phyloP scores from a whole-genome alignment of 192 early-diverging fungal species.

The Jimgerdemannia lactiflua region DNA sequence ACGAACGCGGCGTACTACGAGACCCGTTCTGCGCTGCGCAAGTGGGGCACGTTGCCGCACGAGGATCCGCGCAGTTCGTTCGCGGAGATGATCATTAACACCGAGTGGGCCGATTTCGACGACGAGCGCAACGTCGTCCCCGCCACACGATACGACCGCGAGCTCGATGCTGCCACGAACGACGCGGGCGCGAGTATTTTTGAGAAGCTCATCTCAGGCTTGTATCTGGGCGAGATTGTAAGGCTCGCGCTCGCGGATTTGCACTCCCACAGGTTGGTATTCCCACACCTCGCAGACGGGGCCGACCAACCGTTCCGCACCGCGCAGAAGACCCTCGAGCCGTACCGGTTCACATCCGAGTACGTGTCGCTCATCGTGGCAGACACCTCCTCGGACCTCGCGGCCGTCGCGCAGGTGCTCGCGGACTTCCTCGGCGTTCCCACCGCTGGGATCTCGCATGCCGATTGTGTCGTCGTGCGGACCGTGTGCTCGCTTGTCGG shows the following conservation, averaged over 20 bases:
- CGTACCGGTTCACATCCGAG: neutral
- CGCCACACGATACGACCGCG: slow-evolving; percentile 70
- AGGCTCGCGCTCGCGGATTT: slow-evolving; percentile 72
- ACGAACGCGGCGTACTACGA: slow-evolving; percentile 57
- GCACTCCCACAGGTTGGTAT: slow-evolving; percentile 64
- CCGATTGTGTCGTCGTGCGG: slow-evolving; percentile 70
- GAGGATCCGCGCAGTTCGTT: neutral
- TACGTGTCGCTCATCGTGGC: slow-evolving; percentile 56
- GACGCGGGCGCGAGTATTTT: slow-evolving; percentile 8
- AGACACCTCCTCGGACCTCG: slow-evolving; percentile 60
- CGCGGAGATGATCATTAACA: slow-evolving; percentile 80
- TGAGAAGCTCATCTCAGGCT: slow-evolving; percentile 86
- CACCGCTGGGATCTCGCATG: slow-evolving; percentile 45
- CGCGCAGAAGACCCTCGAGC: slow-evolving; percentile 22
- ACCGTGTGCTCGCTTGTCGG: slow-evolving; percentile 75
- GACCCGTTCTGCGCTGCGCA: neutral
- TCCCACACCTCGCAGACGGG: slow-evolving; percentile 39
- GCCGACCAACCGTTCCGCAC: slow-evolving; percentile 58
- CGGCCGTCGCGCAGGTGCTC: slow-evolving; percentile 55
- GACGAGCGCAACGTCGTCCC: slow-evolving; percentile 63
- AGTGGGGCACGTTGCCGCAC: neutral
- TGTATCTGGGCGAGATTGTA: slow-evolving; percentile 82
- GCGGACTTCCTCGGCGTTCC: slow-evolving; percentile 59
- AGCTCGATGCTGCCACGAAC: slow-evolving; percentile 65
- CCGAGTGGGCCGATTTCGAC: slow-evolving; percentile 88